Conservation (phyloP, 495 filamentous ascomycete genomes). For the Penicillium atrosanguineum region DNA sequence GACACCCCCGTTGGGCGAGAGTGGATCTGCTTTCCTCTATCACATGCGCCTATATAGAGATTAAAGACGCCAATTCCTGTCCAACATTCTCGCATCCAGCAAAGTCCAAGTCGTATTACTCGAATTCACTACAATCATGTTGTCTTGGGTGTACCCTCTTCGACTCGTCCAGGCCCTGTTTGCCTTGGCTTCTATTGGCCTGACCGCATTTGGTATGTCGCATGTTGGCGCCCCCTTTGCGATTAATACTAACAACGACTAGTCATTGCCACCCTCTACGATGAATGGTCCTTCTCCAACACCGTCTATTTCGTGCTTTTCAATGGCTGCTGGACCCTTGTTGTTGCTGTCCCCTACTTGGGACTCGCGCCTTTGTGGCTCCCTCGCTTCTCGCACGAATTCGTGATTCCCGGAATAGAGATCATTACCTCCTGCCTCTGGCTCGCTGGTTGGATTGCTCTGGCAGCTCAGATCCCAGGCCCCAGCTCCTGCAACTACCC, state of each 20-base stretch:
- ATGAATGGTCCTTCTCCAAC: constrained; percentile 27
- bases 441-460: constrained; percentile 70
- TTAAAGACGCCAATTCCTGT: background rate
- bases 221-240: background rate
- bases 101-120: background rate
- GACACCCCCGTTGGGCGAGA: constrained; percentile 8
- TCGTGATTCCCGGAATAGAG: constrained; percentile 28
- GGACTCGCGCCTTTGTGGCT: constrained; percentile 56
- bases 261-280: constrained; percentile 30
- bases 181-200: constrained; percentile 60
- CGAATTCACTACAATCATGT: constrained; percentile 12
- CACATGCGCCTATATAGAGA: background rate
- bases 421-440: constrained; percentile 30
- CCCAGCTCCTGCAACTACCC: constrained; percentile 39
- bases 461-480: constrained; percentile 56
- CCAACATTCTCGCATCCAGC: background rate
- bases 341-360: constrained; percentile 59
- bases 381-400: constrained; percentile 50
- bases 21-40: constrained; percentile 14
- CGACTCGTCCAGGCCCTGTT: constrained; percentile 60
- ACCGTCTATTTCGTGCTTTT: constrained; percentile 65
- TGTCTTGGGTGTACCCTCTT: constrained; percentile 42
- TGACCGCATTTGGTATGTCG: constrained; percentile 61
- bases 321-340: constrained; percentile 62
- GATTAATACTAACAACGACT: background rate